These are phyloP conservation scores for Bassia scoparia DNA, from an alignment of 148 eudicot genomes.

Conservation along the genomic window DNA sequence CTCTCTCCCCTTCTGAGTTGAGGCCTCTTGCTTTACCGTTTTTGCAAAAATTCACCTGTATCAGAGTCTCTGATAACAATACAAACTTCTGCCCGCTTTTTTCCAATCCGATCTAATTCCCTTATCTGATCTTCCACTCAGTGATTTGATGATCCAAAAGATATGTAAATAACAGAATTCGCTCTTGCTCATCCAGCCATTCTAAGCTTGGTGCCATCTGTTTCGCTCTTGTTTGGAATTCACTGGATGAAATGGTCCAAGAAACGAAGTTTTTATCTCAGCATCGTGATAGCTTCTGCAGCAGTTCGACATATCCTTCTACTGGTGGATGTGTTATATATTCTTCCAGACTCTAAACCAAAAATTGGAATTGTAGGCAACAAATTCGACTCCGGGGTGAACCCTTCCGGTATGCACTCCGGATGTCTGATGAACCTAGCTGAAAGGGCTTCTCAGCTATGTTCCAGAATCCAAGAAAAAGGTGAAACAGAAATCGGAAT, in stretches of 20 bases:
- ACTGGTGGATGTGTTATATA: constrained; percentile 39
- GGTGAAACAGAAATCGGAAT: constrained; percentile 33
- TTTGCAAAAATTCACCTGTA: constrained; percentile 7
- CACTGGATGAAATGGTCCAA: constrained; percentile 43
- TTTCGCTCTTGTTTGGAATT: background rate
- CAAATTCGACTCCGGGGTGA: constrained; percentile 14
- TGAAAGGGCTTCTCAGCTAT: constrained; percentile 24
- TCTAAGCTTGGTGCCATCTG: background rate
- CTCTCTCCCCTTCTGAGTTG: constrained; percentile 53
- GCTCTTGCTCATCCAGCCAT: constrained; percentile 55
- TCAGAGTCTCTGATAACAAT: constrained; percentile 56
- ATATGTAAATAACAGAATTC: constrained; percentile 50
- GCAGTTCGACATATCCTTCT: constrained; percentile 38
- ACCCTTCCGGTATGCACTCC: constrained; percentile 28
- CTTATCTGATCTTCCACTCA: constrained; percentile 40
- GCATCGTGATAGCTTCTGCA: constrained; percentile 19
- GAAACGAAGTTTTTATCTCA: constrained; percentile 30
- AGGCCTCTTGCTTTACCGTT: constrained; percentile 5
- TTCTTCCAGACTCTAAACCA: constrained; percentile 29
- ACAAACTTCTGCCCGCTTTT: constrained; percentile 48
- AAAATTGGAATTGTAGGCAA: background rate
- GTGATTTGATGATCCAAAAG: constrained; percentile 56
- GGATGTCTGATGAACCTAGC: constrained; percentile 1
- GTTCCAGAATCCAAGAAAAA: constrained; percentile 30
- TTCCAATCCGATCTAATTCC: constrained; percentile 67